Base-by-base conservation (phyloP, 768 basidiomycete genomes). In the Leccinum aurantiacum region DNA sequence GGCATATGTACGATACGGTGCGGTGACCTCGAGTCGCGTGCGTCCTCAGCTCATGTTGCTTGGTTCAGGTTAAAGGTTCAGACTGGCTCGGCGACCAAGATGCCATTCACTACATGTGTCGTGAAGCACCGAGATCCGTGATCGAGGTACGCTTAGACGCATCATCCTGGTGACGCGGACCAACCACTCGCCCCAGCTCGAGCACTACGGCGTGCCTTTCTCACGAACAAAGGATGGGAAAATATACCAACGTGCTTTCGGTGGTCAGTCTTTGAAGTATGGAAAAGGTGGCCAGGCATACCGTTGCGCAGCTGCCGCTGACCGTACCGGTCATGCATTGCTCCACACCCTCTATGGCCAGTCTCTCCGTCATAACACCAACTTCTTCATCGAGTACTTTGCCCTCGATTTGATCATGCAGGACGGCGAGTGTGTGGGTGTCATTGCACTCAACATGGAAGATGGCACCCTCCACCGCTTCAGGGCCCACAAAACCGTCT, bases 41-140 rank as follows among this genome's bases (percentile, higher is more conserved):
- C 38, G 44, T 35, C 10, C 31, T 63, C 65, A 37, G 59, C 59
- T 71, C 53, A 61, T 68, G 55, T 33, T n/a, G 33, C 60, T 41
- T n/a, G 57, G 15, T 31, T 53, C 67, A 93, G 86, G 96, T 98
- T 59, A 99, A 99, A 83, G 97, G 97, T 63, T 97, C 95, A 55
- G 97, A 99, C 78, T 99, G 97, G 97, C 88, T 98, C 41, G 97
- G 97, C 75, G 97, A 99, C 80, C 95, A 95, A 78, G 97, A 99
- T 71, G 97, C 97, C 53, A 98, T 99, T 67, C 97, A 98, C 72
- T 99, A 98, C 80, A 99, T 99, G 97, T 97, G 94, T 75, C 83
- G 94, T 38, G 97, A 99, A 76, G 97, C 97, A 46, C 96, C 95
- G 55, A 82, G 87, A 74, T 90, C 91, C 35, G 95, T 98, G 64